phyloP scores from a whole-genome alignment of 345 rosid species.

The Populus alba region DNA sequence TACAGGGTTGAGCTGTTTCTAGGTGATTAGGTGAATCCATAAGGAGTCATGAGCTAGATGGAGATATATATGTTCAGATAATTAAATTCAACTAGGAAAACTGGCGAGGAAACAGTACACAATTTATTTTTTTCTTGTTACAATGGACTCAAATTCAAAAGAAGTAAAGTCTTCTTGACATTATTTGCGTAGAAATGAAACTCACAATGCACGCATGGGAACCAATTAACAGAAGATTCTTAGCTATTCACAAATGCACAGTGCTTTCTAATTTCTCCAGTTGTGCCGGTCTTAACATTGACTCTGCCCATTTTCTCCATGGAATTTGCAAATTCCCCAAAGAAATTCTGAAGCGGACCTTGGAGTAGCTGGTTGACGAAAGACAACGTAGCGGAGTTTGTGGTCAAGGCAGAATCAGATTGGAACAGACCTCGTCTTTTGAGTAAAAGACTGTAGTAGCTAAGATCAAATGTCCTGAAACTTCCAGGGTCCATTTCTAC shows the following conservation, averaged over 20 bases:
- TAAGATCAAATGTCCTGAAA: conserved; percentile 60
- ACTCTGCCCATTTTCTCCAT: conserved; percentile 79
- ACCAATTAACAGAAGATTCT: background rate
- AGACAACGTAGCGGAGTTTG: conserved; percentile 45
- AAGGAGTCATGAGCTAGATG: background rate
- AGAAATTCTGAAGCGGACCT: conserved; percentile 52
- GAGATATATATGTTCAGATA: no score
- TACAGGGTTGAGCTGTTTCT: background rate
- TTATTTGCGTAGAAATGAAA: background rate
- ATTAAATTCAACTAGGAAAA: background rate
- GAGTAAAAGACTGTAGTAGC: conserved; percentile 51
- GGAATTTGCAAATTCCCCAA: conserved; percentile 52
- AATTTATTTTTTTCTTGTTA: background rate
- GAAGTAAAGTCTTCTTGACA: background rate
- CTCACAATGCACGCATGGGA: background rate
- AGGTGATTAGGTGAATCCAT: background rate
- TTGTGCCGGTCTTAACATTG: conserved; percentile 63
- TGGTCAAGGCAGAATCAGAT: conserved; percentile 70
- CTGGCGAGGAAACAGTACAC: background rate
- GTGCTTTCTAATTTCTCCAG: conserved; percentile 65
- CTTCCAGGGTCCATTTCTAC: conserved; percentile 90
- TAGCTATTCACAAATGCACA: conserved; percentile 64
- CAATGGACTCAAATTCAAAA: background rate
- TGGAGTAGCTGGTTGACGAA: conserved; percentile 42
- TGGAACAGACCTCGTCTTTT: conserved; percentile 73